Percentiles rank a stretch among this genome's conserved stretches.
Evolutionary conservation across 2,329 filamentous ascomycete species (phyloP).

Genomic region (Aspergillus cejpii): DNA sequence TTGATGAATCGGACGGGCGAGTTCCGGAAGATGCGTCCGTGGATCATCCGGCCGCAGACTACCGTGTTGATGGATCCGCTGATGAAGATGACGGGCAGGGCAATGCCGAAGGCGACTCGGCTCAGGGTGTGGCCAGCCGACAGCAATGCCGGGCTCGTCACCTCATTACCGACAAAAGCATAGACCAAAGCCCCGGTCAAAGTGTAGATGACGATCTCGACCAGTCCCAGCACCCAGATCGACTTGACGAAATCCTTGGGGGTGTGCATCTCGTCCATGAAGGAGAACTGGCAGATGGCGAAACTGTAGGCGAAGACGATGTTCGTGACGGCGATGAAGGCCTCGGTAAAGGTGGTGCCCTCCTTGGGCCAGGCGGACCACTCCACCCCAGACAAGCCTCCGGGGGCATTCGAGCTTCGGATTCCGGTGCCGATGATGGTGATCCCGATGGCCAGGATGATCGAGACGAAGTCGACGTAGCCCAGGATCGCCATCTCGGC

Average conservation of each 20-base stretch:
- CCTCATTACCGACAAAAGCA: constrained; percentile 28
- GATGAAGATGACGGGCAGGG: constrained; percentile 35
- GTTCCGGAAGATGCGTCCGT: constrained; percentile 31
- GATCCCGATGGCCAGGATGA: constrained; percentile 32
- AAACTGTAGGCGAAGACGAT: constrained; percentile 42
- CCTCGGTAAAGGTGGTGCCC: constrained; percentile 28
- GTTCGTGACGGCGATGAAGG: constrained; percentile 32
- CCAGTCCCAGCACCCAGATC: constrained; percentile 19
- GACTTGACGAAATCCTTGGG: constrained; percentile 22
- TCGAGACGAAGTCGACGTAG: constrained; percentile 35
- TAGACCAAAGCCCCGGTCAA: constrained; percentile 26
- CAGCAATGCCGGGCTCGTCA: constrained; percentile 30
- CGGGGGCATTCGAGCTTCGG: constrained; percentile 19
- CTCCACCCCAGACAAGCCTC: constrained; percentile 22
- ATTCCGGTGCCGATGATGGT: constrained; percentile 34
- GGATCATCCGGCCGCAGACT: constrained; percentile 30
- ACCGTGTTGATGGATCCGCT: constrained; percentile 35
- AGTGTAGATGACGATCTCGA: constrained; percentile 22
- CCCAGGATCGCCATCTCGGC: constrained; percentile 35
- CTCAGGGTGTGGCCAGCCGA: constrained; percentile 24
- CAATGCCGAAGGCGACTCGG: constrained; percentile 30
- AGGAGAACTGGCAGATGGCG: constrained; percentile 28
- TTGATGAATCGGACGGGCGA: constrained; percentile 33
- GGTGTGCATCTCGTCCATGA: constrained; percentile 25
- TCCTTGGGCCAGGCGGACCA: constrained; percentile 29